Percentiles rank a stretch among this genome's conserved stretches.
These are phyloP conservation scores for Penicillium steckii DNA, from an alignment of 495 filamentous ascomycete species.

Conservation along the genomic window DNA sequence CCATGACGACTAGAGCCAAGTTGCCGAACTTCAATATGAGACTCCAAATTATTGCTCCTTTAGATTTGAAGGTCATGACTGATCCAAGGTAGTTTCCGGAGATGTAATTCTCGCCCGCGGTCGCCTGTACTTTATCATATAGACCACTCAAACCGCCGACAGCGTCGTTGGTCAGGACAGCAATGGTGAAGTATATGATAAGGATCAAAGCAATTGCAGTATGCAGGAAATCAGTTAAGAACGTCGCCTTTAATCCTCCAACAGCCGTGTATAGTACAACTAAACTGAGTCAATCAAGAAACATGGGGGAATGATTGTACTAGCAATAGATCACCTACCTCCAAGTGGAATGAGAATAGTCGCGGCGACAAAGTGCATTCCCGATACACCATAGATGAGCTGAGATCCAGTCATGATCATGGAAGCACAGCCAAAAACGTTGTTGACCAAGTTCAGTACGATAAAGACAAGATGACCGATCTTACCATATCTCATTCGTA, in stretches of 20 bases:
- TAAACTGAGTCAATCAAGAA: too few relatives aligned
- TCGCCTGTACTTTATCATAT: conserved; percentile 36
- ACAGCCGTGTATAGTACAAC: conserved; percentile 42
- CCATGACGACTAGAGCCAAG: conserved; percentile 51
- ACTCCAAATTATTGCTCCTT: conserved; percentile 50
- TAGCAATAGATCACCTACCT: conserved; percentile 19
- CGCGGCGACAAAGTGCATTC: conserved; percentile 41
- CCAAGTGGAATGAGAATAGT: conserved; percentile 47
- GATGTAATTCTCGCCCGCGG: conserved; percentile 37
- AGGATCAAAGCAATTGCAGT: conserved; percentile 38
- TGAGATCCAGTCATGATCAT: conserved; percentile 41
- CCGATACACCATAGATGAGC: conserved; percentile 37
- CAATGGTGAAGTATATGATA: conserved; percentile 39
- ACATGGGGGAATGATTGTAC: too few relatives aligned
- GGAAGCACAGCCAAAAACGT: conserved; percentile 47
- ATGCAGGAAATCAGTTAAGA: conserved; percentile 40
- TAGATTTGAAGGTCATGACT: conserved; percentile 49
- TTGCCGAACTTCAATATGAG: conserved; percentile 49
- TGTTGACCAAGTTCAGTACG: conserved; percentile 50
- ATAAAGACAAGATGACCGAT: conserved; percentile 51
- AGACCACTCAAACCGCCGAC: conserved; percentile 35
- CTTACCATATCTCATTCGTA: conserved; percentile 52
- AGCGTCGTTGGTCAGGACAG: conserved; percentile 28
- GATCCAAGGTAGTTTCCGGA: conserved; percentile 47
- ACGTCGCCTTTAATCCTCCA: conserved; percentile 42